Conservation (phyloP, 2,329 filamentous ascomycete genomes). For the Nakataea oryzae region DNA sequence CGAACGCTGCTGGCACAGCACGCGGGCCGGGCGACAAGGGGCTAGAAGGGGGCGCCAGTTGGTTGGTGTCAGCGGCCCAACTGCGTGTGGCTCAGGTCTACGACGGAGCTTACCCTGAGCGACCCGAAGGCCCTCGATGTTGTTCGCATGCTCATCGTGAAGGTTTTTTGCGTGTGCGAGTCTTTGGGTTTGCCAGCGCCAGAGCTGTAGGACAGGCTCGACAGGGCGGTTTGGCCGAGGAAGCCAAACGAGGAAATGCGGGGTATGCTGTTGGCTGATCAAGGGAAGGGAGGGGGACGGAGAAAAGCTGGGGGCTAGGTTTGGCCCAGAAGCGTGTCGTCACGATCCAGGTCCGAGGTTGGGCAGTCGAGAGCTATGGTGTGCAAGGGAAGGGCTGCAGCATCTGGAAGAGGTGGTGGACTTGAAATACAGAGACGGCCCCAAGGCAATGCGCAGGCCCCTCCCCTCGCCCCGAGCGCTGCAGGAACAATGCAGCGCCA, state of each 20-base stretch:
- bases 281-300: no score
- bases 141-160: conserved; percentile 9
- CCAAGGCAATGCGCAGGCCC: not conserved
- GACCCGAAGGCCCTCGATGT: conserved; percentile 9
- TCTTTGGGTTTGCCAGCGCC: not conserved
- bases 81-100: not conserved
- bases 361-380: not conserved
- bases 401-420: not conserved
- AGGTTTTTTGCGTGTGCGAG: not conserved
- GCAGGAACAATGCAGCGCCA: not conserved
- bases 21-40: conserved; percentile 3
- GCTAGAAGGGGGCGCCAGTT: not conserved
- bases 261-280: not conserved
- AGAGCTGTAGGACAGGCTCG: not conserved
- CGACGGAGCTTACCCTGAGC: conserved; percentile 7
- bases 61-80: not conserved
- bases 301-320: no score
- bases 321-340: no score
- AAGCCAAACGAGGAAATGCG: not conserved
- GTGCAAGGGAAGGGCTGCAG: no score
- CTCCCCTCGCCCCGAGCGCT: not conserved
- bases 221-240: no score
- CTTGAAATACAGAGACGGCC: not conserved
- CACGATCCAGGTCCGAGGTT: not conserved
- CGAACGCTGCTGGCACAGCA: conserved; percentile 8